Percentiles rank a stretch among this genome's conserved stretches.
Evolutionary conservation across 2,329 filamentous ascomycete species (phyloP).

Genomic region (Rhinocladiella similis): DNA sequence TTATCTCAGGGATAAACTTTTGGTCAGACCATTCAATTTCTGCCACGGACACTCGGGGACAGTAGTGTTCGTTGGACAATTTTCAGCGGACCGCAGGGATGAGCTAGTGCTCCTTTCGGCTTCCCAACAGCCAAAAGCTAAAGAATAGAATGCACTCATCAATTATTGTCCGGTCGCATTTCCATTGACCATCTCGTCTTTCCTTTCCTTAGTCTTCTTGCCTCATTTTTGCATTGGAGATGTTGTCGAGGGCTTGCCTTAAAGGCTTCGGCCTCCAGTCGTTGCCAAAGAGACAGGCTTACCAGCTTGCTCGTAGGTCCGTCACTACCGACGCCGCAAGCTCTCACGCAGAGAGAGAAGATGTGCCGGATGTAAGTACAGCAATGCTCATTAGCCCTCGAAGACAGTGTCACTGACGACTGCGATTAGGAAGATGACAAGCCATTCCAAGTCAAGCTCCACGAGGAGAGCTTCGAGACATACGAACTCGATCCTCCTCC

Average conservation of each 20-base stretch:
- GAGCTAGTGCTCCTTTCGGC: slow-evolving; percentile 19
- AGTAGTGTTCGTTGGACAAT: background rate
- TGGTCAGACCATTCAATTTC: too few relatives aligned
- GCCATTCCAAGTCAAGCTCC: slow-evolving; percentile 87
- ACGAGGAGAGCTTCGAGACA: slow-evolving; percentile 98
- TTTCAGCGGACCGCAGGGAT: background rate
- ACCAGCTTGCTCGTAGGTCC: slow-evolving; percentile 61
- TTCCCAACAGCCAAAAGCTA: slow-evolving; percentile 21
- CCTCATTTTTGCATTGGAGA: slow-evolving; percentile 6
- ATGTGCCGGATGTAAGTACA: slow-evolving; percentile 65
- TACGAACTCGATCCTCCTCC: slow-evolving; percentile 96
- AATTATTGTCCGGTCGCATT: slow-evolving; percentile 3
- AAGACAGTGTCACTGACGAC: slow-evolving; percentile 2
- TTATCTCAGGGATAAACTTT: too few relatives aligned
- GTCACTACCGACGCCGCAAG: slow-evolving; percentile 96
- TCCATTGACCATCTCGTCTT: slow-evolving; percentile 4
- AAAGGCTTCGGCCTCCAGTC: slow-evolving; percentile 31
- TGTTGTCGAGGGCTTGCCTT: slow-evolving; percentile 29
- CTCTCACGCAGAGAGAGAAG: slow-evolving; percentile 78
- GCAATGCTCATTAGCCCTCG: slow-evolving; percentile 35
- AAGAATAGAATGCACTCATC: slow-evolving; percentile 8
- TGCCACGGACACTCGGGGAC: too few relatives aligned
- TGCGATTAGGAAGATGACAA: slow-evolving; percentile 79
- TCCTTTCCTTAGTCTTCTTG: slow-evolving; percentile 6
- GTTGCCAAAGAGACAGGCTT: slow-evolving; percentile 43